These are phyloP conservation scores for Abelmoschus esculentus DNA, from an alignment of 345 rosid species.

Conservation along the genomic window DNA sequence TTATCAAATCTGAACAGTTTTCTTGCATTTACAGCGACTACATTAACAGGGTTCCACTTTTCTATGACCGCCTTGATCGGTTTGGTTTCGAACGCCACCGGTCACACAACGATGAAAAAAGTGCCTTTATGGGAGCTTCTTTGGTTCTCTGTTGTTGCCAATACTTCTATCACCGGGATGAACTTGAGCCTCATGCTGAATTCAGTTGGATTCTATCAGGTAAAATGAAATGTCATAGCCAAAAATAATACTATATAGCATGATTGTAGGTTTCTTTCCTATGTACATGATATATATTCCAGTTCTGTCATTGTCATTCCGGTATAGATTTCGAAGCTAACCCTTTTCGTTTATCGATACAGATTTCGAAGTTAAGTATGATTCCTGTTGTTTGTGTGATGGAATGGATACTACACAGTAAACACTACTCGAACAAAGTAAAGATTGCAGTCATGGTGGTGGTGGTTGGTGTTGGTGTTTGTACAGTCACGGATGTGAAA, in stretches of 20 bases:
- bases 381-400: constrained; percentile 20
- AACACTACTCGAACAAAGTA: constrained; percentile 13
- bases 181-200: constrained; percentile 20
- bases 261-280: neutral
- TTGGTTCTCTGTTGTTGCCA: constrained; percentile 20
- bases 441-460: constrained; percentile 18
- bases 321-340: neutral
- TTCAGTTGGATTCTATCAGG: constrained; percentile 23
- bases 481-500: constrained; percentile 19
- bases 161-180: constrained; percentile 21
- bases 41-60: constrained; percentile 20
- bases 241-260: neutral
- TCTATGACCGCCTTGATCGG: constrained; percentile 16
- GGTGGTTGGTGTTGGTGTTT: constrained; percentile 18
- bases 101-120: constrained; percentile 8
- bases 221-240: neutral
- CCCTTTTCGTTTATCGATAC: neutral
- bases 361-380: constrained; percentile 22
- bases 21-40: constrained; percentile 7
- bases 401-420: constrained; percentile 19
- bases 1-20: neutral
- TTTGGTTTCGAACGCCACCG: constrained; percentile 16
- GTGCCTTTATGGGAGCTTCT: constrained; percentile 21
- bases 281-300: neutral
- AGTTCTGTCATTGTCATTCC: too few species aligned